Evolutionary conservation across 192 early-diverging fungal genomes (phyloP), one percentile per base, ranked within the genome.

Genomic region (Haplosporangium gracile): DNA sequence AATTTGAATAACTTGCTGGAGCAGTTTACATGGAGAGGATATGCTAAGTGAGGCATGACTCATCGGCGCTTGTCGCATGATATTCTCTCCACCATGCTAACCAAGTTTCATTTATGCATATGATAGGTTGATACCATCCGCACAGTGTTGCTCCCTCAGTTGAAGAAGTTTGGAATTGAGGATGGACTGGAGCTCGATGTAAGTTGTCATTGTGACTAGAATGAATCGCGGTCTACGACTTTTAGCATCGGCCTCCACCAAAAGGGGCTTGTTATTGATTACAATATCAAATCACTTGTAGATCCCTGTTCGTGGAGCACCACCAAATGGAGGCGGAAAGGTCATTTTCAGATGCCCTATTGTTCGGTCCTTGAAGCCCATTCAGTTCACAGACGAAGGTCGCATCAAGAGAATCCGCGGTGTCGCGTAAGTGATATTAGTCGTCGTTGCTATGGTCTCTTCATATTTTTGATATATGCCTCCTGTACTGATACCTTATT

Each of bases 381-480:
- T 97, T 45, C 92, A 94, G 80, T 96, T 98, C 82, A 89, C 91
- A 18, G 97, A 99, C 42, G 91, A 92, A 63, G 98, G 98, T 34
- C 89, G 93, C 77, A 96, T 99, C 73, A 96, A 96, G 68, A 93
- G 97, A 34, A 97, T 99, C 82, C 97, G 98, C 70, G 98, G 98
- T 24, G 97, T 99, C 57, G 96, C 97, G 13, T 97, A 98, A 81
- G 55, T 91, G 74, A 90, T 57, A 43, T 53, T 24, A 45, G 2
- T 5, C 42, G n/a, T 53, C 40, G 69, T 24, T 75, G 8, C 15
- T 34, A 26, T 38, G 32, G 65, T 49, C 24, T 74, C 34, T 69
- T 38, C 8, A 47, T 22, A 10, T 39, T 6, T 29, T 29, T 65
- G 13, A 16, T 4, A 73, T 45, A 40, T 32, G 6, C 29, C 1